A percentile compares a stretch with the other conserved stretches of the same genome.
Evolutionary conservation across 306 rosid genomes (phyloP).

Genomic region (Lathyrus aphaca): DNA sequence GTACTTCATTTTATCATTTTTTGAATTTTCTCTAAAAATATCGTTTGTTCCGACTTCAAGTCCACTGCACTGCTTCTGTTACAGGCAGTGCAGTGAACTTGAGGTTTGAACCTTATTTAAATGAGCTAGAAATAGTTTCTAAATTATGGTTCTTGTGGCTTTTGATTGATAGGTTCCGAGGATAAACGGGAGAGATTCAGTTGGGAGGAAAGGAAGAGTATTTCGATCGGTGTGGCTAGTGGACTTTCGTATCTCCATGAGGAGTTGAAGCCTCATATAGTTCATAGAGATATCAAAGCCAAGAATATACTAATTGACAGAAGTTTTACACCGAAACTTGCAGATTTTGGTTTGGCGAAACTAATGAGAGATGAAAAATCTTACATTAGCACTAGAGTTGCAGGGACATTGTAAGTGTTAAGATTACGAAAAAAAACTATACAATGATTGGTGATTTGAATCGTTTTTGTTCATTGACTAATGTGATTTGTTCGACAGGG

Average conservation of each 20-base stretch:
- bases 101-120: not conserved
- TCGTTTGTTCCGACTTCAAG: too few relatives aligned
- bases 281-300: constrained; percentile 88
- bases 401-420: constrained; percentile 88
- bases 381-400: constrained; percentile 83
- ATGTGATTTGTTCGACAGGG: constrained; percentile 51
- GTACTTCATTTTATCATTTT: constrained; percentile 39
- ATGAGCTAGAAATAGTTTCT: not conserved
- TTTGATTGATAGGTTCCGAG: constrained; percentile 60
- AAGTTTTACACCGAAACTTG: constrained; percentile 64
- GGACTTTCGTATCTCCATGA: constrained; percentile 81
- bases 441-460: not conserved
- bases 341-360: constrained; percentile 88
- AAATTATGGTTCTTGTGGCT: not conserved
- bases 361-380: constrained; percentile 64
- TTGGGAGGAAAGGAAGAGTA: constrained; percentile 65
- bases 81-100: not conserved
- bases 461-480: constrained; percentile 5
- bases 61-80: too few relatives aligned
- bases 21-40: not conserved
- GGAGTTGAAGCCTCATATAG: constrained; percentile 68
- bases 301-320: constrained; percentile 83
- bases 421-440: not conserved
- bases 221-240: constrained; percentile 75
- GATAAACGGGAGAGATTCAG: constrained; percentile 60